These are phyloP conservation scores for Cymodocea nodosa DNA, from an alignment of 116 monocot species.

Conservation along the genomic window DNA sequence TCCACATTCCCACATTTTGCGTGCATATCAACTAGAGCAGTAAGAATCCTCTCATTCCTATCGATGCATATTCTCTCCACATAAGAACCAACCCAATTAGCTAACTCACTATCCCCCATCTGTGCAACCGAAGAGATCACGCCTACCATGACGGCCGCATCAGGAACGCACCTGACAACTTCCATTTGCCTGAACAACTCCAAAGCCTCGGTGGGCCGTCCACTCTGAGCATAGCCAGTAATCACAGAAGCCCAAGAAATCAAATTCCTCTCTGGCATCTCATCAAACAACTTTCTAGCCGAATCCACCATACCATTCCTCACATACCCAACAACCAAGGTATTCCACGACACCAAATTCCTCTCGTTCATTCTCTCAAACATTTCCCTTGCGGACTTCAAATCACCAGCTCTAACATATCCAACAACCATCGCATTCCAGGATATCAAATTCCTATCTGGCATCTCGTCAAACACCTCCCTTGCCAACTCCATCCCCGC, in stretches of 20 bases:
- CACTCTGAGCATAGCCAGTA: constrained; percentile 38
- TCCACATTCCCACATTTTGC: constrained; percentile 66
- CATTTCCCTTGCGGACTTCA: constrained; percentile 20
- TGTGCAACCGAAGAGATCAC: constrained; percentile 45
- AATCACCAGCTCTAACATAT: constrained; percentile 35
- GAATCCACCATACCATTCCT: constrained; percentile 25
- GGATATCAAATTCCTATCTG: constrained; percentile 34
- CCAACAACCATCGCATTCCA: constrained; percentile 76
- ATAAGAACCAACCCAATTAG: constrained; percentile 31
- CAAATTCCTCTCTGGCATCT: constrained; percentile 64
- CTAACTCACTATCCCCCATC: constrained; percentile 31
- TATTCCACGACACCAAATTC: constrained; percentile 54
- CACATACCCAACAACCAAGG: constrained; percentile 34
- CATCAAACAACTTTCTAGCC: constrained; percentile 33
- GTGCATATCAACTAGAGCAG: constrained; percentile 63
- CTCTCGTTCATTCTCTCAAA: constrained; percentile 45
- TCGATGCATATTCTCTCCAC: constrained; percentile 39
- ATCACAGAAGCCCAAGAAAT: constrained; percentile 63
- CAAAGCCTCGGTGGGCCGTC: constrained; percentile 33
- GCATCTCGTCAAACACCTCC: constrained; percentile 37
- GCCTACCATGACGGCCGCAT: constrained; percentile 41
- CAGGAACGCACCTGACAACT: constrained; percentile 17
- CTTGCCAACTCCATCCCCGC: constrained; percentile 24
- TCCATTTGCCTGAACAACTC: constrained; percentile 40
- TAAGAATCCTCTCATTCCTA: constrained; percentile 52